phyloP scores from a whole-genome alignment of 208 protist genomes.

The Leishmania mexicana region DNA sequence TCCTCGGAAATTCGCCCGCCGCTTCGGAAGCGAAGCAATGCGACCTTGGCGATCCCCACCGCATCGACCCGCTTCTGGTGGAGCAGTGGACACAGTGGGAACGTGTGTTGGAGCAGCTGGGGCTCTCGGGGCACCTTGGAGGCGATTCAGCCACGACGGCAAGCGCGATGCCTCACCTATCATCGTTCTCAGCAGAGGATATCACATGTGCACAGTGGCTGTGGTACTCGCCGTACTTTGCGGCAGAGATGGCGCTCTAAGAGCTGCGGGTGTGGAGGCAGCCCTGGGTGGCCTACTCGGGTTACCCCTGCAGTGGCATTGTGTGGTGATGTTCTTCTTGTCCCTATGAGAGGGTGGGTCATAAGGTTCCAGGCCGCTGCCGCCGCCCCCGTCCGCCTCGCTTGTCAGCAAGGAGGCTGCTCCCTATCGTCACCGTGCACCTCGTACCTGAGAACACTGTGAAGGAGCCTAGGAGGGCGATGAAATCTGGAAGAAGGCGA shows the following conservation, averaged over 20 bases:
- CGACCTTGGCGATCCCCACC: conserved; percentile 10
- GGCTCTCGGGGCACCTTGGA: conserved; percentile 7
- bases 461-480: not conserved
- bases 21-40: not conserved
- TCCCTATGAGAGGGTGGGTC: not conserved
- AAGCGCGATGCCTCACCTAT: not conserved
- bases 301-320: not conserved
- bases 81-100: conserved; percentile 47
- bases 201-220: conserved; percentile 44
- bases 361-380: not conserved
- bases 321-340: not conserved
- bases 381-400: not conserved
- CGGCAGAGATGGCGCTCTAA: conserved; percentile 28
- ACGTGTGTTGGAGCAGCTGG: conserved; percentile 32
- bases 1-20: conserved; percentile 1
- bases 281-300: not conserved
- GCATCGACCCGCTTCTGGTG: conserved; percentile 37
- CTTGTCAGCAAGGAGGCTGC: not conserved
- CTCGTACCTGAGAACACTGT: not conserved
- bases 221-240: conserved; percentile 62
- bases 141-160: not conserved
- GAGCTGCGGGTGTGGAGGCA: not conserved
- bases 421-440: not conserved
- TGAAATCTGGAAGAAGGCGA: not conserved
- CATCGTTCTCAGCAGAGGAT: conserved; percentile 16